Evolutionary conservation across 305 asterid genomes (phyloP).

Genomic region (Fraxinus albicans): DNA sequence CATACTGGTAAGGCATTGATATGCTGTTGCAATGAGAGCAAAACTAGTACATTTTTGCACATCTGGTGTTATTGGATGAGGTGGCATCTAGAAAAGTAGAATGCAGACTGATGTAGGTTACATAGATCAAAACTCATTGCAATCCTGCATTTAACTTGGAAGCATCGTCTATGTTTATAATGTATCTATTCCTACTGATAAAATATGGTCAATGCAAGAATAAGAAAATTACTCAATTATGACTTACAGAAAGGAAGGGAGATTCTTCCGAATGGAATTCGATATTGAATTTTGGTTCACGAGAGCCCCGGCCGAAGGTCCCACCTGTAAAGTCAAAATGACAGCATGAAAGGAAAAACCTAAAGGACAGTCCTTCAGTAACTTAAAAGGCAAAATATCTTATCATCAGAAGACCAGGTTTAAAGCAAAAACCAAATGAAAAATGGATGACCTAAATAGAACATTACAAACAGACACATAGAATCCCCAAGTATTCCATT

Average conservation of each 20-base stretch:
- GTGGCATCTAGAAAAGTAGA: background rate
- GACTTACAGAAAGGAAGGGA: constrained; percentile 78
- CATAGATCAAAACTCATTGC: background rate
- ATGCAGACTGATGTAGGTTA: background rate
- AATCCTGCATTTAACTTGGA: background rate
- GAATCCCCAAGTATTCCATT: background rate
- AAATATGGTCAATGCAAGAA: constrained; percentile 15
- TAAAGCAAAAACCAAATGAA: background rate
- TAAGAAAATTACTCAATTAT: constrained; percentile 3
- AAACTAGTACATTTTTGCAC: too few relatives aligned
- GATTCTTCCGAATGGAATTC: constrained; percentile 84
- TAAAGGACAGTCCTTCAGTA: background rate
- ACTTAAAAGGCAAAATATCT: background rate
- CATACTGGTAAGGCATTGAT: too few relatives aligned
- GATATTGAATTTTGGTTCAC: constrained; percentile 85
- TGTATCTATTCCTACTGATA: background rate
- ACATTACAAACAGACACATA: background rate
- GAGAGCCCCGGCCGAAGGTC: constrained; percentile 70
- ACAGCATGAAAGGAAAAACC: constrained; percentile 18
- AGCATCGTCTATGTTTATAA: background rate
- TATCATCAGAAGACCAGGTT: background rate
- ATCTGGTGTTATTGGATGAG: background rate
- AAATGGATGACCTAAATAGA: background rate
- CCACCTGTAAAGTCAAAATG: constrained; percentile 49
- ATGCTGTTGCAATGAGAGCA: too few relatives aligned